Base-by-base conservation (phyloP, 306 rosid species). In the Lotus japonicus region DNA sequence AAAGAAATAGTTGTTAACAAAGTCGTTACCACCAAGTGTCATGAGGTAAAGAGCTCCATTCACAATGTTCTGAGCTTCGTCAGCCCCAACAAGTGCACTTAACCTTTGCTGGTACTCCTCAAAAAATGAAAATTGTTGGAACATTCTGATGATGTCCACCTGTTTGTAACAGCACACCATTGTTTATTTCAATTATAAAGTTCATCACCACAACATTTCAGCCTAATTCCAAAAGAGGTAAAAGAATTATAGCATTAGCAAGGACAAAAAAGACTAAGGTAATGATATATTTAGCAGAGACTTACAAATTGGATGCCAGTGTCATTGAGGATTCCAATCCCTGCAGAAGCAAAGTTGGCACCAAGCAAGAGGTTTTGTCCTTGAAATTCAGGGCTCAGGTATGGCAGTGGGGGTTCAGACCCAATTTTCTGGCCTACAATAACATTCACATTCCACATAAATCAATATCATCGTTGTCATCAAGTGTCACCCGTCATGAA, bases 321-420 rank as follows among this genome's bases (percentile, higher is more conserved):
- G 67, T 87, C 89, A 42, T 84, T 83, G 45, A 87, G 89, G 36
- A 87, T 84, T 60, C 92, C 92, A 1, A 76, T 64, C 5, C 89
- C 92, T 7, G 88, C 92, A 4, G 88, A 87, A 39, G 89, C 92
- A 23, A 87, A 84, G 67, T 87, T 87, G 49, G 89, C 89, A 11
- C 92, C 89, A 17, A 44, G 60, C 23, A 87, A 75, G 18, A 87
- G 81, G 19, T 33, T 81, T 5, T 75, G 35, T 41, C 85, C 94
- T 0, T 13, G 78, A 0, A 87, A 77, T 13, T 70, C 43, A 3
- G 83, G 83, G 64, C 64, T 85, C 73, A 84, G 43, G 46, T 81
- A 85, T 5, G 90, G 90, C 71, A 87, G 76, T 36, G 75, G 23
- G 64, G 76, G 80, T 45, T 77, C 79, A 7, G 82, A 74, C 42